Evolutionary conservation across 805 yeast species (phyloP).

Genomic region (Kuraishia cidri): DNA sequence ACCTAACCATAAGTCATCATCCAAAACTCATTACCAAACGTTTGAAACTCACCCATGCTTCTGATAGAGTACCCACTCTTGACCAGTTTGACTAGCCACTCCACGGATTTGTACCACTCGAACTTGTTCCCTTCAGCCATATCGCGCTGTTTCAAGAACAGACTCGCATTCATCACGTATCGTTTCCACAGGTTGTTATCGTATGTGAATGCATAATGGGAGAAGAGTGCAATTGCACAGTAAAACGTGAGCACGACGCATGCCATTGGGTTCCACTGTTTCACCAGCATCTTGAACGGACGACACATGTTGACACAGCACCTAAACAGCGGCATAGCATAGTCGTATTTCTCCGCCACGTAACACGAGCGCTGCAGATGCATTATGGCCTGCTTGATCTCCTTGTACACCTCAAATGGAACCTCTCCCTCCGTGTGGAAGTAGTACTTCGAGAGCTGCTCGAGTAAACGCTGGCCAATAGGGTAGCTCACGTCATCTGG

Average conservation of each 20-base stretch:
- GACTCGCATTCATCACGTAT: background rate
- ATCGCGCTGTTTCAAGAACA: background rate
- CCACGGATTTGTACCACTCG: background rate
- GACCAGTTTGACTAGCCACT: background rate
- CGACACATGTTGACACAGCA: background rate
- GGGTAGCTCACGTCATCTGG: background rate
- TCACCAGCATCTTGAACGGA: background rate
- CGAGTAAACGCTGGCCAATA: background rate
- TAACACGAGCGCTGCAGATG: background rate
- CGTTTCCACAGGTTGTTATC: background rate
- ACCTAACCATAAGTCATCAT: background rate
- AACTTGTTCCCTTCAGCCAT: background rate
- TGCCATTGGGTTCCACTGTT: constrained; percentile 1
- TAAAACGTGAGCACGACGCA: background rate
- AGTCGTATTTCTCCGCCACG: background rate
- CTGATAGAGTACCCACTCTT: background rate
- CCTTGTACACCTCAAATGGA: background rate
- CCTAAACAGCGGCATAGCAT: background rate
- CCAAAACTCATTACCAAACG: background rate
- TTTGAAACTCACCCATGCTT: background rate
- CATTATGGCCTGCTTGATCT: background rate
- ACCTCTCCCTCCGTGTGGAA: background rate
- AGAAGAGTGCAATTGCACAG: background rate
- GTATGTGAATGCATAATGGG: background rate
- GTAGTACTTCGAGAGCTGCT: background rate